phyloP scores from a whole-genome alignment of 2,329 filamentous ascomycete species.

The Pseudogymnoascus destructans region DNA sequence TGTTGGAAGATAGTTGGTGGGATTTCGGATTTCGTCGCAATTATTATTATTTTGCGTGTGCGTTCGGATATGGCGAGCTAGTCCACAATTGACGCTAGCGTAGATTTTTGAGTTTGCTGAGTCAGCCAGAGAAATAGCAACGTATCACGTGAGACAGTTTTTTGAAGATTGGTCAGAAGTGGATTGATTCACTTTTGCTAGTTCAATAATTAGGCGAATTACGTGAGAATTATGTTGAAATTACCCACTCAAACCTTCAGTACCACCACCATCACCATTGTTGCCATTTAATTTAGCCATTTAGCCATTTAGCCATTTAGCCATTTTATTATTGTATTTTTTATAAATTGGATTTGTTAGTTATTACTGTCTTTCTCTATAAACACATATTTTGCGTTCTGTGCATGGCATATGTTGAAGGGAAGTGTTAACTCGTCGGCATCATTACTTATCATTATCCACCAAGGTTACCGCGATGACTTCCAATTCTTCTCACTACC shows the following conservation, averaged over 20 bases:
- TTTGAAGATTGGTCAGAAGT: not conserved
- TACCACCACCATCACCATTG: not conserved
- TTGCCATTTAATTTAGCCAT: too few relatives aligned
- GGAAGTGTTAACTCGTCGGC: not conserved
- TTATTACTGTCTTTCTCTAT: not conserved
- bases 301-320: too few relatives aligned
- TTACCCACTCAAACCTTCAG: not conserved
- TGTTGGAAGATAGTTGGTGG: slow-evolving; percentile 27
- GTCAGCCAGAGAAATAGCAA: not conserved
- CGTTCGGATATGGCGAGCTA: not conserved
- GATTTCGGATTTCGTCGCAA: slow-evolving; percentile 37
- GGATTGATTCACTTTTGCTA: too few relatives aligned
- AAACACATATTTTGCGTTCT: not conserved
- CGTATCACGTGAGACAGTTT: not conserved
- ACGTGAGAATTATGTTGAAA: not conserved
- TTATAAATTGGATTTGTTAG: not conserved
- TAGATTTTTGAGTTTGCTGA: not conserved
- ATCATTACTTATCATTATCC: not conserved
- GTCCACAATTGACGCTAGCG: not conserved
- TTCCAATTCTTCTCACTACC: not conserved
- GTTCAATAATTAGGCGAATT: not conserved
- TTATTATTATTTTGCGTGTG: slow-evolving; percentile 8
- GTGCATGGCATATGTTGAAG: not conserved
- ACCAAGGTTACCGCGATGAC: not conserved
- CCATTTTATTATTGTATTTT: not conserved